Base-by-base conservation (phyloP, 768 basidiomycete species). In the Lactarius evosmus region DNA sequence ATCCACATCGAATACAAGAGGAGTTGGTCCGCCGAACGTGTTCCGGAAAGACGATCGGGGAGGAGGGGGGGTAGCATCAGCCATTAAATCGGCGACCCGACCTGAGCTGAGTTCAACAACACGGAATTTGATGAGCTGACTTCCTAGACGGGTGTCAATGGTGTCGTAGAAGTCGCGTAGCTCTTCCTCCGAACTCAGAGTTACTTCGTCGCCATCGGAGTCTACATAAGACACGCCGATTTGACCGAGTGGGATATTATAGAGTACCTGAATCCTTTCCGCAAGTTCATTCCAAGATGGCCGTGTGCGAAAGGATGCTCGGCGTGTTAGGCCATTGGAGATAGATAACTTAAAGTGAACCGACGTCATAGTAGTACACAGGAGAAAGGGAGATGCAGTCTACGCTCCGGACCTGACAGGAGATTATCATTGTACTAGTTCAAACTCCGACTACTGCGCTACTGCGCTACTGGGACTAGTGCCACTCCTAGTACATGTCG, bases 211-310 rank as follows among this genome's bases (percentile, higher is more conserved):
- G 41, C 83, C 81, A 70, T 93, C 90, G 34, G 72, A 72, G 73
- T 93, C 91, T 55, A 86, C 64, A 73, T 93, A 93, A 34, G 86
- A 85, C 36, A 89, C 85, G 2, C 79, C 88, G 57, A 91, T 76
- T 57, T 80, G 79, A 62, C 82, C 81, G 59, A 74, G 60, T 3
- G 87, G 82, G 44, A 93, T 85, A 51, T 71, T 71, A 73, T 78
- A 83, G 72, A 92, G 61, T 78, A 74, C 29, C 52, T 81, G 78
- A 62, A 91, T 82, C 69, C 79, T 86, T 40, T 76, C 68, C 14
- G 86, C 82, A 54, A 92, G 82, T 19, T 74, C 70, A 9, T 66
- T 36, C 89, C 90, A 91, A 9, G 78, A 72, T 7, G 90, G 90
- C 25, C 62, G 70, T 1, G 70, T 69, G 6, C 75, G 63, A 68